These are phyloP conservation scores for Ciborinia camelliae DNA, from an alignment of 2,329 filamentous ascomycete species.

Conservation along the genomic window DNA sequence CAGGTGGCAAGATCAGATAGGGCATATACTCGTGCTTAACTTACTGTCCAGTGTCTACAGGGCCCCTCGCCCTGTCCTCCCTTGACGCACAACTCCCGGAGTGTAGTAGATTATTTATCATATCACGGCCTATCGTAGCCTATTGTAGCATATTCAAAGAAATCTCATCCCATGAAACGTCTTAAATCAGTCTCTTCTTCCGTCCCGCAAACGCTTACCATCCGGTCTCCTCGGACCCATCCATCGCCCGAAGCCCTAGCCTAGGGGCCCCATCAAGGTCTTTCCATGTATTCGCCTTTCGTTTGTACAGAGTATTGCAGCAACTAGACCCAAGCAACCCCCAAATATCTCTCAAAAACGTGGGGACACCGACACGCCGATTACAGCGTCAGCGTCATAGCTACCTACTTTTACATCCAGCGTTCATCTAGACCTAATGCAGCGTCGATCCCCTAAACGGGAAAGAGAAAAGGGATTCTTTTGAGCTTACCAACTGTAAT, in stretches of 20 bases:
- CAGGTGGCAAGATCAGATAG: not conserved
- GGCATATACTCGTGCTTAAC: not conserved
- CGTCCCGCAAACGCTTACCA: not conserved
- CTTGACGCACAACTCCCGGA: not conserved
- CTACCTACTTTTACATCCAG: too few relatives aligned
- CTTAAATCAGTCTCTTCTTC: not conserved
- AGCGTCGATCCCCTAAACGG: slow-evolving; percentile 7
- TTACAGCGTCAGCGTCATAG: slow-evolving; percentile 9
- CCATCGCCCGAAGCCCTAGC: not conserved
- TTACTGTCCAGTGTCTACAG: not conserved
- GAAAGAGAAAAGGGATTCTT: not conserved
- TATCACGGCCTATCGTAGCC: not conserved
- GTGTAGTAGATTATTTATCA: not conserved
- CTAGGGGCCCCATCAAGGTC: not conserved
- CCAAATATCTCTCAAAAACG: not conserved
- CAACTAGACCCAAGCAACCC: not conserved
- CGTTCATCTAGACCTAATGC: not conserved
- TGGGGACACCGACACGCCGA: not conserved
- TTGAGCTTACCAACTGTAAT: not conserved
- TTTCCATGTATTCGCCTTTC: not conserved
- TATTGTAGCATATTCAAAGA: not conserved
- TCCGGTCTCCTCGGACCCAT: not conserved
- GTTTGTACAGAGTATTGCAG: not conserved
- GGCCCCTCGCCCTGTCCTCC: not conserved
- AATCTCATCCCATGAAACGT: not conserved